These are phyloP conservation scores for Populus nigra DNA, from an alignment of 345 rosid genomes.

Conservation along the genomic window DNA sequence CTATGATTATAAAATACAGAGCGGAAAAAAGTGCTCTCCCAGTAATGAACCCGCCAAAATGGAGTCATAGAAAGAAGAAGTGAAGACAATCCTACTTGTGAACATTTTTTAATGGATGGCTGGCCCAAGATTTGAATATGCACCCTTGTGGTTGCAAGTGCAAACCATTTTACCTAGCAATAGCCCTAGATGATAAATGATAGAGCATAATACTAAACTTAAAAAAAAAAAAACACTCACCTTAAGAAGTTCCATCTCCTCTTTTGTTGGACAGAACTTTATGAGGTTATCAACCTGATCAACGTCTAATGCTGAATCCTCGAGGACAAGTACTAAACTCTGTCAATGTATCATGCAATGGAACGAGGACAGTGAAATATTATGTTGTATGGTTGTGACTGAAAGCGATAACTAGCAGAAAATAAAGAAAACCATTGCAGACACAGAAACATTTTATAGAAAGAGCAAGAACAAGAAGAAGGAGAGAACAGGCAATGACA, in stretches of 20 bases:
- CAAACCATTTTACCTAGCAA: not conserved
- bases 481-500: not conserved
- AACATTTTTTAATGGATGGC: not conserved
- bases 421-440: not conserved
- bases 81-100: not conserved
- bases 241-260: conserved; percentile 90
- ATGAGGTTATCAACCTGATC: conserved; percentile 93
- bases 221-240: not conserved
- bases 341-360: conserved; percentile 33
- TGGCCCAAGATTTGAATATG: not conserved
- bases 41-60: not conserved
- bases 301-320: conserved; percentile 71
- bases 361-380: conserved; percentile 13
- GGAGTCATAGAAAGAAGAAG: not conserved
- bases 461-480: not conserved
- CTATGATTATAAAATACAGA: too few species aligned
- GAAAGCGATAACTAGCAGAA: not conserved
- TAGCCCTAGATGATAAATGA: not conserved
- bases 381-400: not conserved
- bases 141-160: not conserved
- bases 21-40: not conserved
- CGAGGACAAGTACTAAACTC: conserved; percentile 74
- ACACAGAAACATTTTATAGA: not conserved
- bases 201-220: not conserved
- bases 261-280: conserved; percentile 88